phyloP scores from a whole-genome alignment of 371 early-diverging fungal species.

The Nematocida homosporus region DNA sequence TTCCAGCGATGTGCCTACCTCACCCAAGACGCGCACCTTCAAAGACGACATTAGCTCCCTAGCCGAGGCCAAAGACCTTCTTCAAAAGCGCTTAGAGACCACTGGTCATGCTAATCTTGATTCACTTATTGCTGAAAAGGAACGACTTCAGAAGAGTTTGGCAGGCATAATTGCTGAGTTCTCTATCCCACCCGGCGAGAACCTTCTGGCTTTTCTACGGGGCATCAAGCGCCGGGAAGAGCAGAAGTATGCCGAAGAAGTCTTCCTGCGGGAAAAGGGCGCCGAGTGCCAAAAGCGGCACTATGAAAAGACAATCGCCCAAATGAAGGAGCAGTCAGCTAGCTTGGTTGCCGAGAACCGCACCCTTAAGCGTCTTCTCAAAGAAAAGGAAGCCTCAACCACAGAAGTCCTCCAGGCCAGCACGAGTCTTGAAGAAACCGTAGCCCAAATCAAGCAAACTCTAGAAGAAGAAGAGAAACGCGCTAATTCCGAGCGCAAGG shows the following conservation, averaged over 20 bases:
- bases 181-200: conserved; percentile 29
- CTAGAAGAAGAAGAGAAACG: conserved; percentile 43
- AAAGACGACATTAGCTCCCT: background rate
- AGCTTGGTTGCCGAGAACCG: conserved; percentile 1
- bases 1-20: background rate
- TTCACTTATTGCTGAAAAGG: conserved; percentile 20
- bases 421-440: conserved; percentile 23
- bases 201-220: conserved; percentile 1
- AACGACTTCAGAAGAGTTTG: background rate
- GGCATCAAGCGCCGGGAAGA: conserved; percentile 7
- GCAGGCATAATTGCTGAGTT: conserved; percentile 8
- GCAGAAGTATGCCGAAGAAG: conserved; percentile 4
- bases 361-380: background rate
- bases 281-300: conserved; percentile 54
- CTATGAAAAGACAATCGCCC: conserved; percentile 10
- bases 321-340: background rate
- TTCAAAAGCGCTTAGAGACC: conserved; percentile 5
- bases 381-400: conserved; percentile 15
- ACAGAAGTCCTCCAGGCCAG: conserved; percentile 27
- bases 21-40: background rate
- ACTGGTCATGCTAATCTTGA: conserved; percentile 16
- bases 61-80: background rate
- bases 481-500: conserved; percentile 15
- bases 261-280: conserved; percentile 10
- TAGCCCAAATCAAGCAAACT: conserved; percentile 32